phyloP scores from a whole-genome alignment of 108 stramenopile species.

The Phaeodactylum tricornutum region DNA sequence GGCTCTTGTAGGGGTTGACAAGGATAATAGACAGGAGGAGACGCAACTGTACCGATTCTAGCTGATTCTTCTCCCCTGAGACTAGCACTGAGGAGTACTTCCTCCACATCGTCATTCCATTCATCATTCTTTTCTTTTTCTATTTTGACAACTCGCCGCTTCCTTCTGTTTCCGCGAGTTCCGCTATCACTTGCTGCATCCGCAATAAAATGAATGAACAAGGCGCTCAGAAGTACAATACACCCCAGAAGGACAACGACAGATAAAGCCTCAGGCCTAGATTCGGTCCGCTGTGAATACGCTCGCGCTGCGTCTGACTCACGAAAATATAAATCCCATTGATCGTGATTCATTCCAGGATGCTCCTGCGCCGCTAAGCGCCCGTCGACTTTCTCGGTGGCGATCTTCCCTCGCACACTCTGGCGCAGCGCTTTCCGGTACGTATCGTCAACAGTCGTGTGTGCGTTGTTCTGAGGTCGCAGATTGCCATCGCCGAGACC shows the following conservation, averaged over 20 bases:
- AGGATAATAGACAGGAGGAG: not conserved
- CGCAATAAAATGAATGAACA: conserved; percentile 50
- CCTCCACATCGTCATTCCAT: conserved; percentile 5
- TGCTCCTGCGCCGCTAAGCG: too few species aligned
- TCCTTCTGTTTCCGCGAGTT: not conserved
- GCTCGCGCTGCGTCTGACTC: too few species aligned
- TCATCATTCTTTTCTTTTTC: conserved; percentile 5
- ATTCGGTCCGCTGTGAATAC: too few species aligned
- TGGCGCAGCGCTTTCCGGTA: not conserved
- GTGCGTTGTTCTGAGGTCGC: not conserved
- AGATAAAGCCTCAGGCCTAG: conserved; percentile 45
- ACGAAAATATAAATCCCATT: too few species aligned
- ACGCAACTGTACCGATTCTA: not conserved
- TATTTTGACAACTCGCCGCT: not conserved
- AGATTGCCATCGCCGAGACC: conserved; percentile 62
- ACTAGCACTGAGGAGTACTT: not conserved
- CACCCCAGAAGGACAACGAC: conserved; percentile 9
- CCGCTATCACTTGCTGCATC: conserved; percentile 7
- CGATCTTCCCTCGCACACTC: not conserved
- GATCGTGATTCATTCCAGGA: too few species aligned
- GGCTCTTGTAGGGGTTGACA: not conserved
- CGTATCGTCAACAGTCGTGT: not conserved
- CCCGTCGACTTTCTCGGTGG: too few species aligned
- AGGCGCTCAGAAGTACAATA: conserved; percentile 19
- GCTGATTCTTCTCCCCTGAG: not conserved